Base-by-base conservation (phyloP, 2,329 filamentous ascomycete species). In the Claviceps arundinis region DNA sequence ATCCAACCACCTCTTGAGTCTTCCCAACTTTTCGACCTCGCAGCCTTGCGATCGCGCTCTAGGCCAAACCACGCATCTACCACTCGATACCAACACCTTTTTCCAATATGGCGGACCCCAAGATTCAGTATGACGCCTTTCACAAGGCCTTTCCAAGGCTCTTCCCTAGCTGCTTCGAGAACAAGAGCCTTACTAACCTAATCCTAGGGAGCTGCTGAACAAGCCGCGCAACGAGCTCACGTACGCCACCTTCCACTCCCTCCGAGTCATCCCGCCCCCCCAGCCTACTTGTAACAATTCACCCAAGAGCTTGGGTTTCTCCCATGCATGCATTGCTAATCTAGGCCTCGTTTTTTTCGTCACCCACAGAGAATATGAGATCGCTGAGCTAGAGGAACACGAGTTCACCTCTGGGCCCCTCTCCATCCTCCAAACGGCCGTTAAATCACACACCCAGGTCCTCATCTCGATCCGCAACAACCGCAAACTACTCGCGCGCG, bases 391-490 rank as follows among this genome's bases (percentile, higher is more conserved):
- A 54, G 68, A 74, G 59, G 74, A 80, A 65, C 75, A 80, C 62
- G 77, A 80, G 62, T 78, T 79, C 62, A 70, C 72, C 54, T 68
- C 70, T 45, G 71, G 73, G 5, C 73, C 73, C 47, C 70, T 97
- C 46, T 96, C 89, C 5, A 93, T 98, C 64, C 87, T 98, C 55
- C 91, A 97, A 73, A 96, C 93, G 54, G 93, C 93, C 58, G 93
- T 96, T 54, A 87, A 90, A 67, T 87, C 86, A 58, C 91, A 96
- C 74, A 87, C 86, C 44, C 93, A 97, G 73, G 91, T 98, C 56
- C 82, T 98, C 58, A 96, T 98, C 66, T 95, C 89, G 51, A 91
- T 91, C 73, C 89, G 93, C 59, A 96, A 95, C 80, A 97, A 97
- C 76, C 87, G 91, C 71, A 98, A 98, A 77, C 79, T 98, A 47